A percentile compares a stretch with the other conserved stretches of the same genome.
Conservation (phyloP, 1,139 yeast species). For the Pichia sp. region DNA sequence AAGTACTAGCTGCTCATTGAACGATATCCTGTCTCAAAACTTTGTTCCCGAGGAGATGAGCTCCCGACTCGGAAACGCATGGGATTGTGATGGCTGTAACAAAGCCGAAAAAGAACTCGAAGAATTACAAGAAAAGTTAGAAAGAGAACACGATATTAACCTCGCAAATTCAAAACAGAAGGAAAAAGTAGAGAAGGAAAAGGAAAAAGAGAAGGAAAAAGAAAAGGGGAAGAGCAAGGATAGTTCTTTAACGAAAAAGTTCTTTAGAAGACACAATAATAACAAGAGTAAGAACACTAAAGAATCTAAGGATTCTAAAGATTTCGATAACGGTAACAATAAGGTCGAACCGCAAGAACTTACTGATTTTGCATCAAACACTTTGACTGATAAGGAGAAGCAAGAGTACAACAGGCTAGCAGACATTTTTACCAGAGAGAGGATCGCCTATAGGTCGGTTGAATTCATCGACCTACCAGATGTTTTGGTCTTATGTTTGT, state of each 20-base stretch:
- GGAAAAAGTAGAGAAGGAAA: conserved; percentile 9
- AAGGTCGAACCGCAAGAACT: conserved; percentile 1
- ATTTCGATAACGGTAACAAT: conserved; percentile 4
- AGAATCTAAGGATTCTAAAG: conserved; percentile 4
- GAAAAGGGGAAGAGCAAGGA: conserved; percentile 14
- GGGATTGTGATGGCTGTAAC: conserved; percentile 86
- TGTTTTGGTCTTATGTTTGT: conserved; percentile 30
- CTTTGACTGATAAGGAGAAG: conserved; percentile 18
- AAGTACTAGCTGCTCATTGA: conserved; percentile 21
- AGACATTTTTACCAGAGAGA: conserved; percentile 20
- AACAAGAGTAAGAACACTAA: background rate
- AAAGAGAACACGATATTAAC: conserved; percentile 11
- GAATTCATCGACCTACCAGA: conserved; percentile 31
- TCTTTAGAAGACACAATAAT: conserved; percentile 7
- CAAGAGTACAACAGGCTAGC: conserved; percentile 22
- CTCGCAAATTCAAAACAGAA: conserved; percentile 7
- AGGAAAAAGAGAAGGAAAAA: conserved; percentile 16
- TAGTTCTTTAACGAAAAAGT: conserved; percentile 4
- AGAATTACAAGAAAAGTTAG: conserved; percentile 17
- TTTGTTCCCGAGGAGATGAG: conserved; percentile 43
- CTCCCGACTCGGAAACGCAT: conserved; percentile 62
- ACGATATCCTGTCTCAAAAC: conserved; percentile 25
- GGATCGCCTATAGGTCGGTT: conserved; percentile 26
- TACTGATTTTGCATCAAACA: conserved; percentile 2
- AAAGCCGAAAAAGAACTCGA: conserved; percentile 39